Evolutionary conservation across 1,139 yeast genomes (phyloP), one percentile per base, ranked within the genome.

Genomic region (Yamadazyma epiphylla): DNA sequence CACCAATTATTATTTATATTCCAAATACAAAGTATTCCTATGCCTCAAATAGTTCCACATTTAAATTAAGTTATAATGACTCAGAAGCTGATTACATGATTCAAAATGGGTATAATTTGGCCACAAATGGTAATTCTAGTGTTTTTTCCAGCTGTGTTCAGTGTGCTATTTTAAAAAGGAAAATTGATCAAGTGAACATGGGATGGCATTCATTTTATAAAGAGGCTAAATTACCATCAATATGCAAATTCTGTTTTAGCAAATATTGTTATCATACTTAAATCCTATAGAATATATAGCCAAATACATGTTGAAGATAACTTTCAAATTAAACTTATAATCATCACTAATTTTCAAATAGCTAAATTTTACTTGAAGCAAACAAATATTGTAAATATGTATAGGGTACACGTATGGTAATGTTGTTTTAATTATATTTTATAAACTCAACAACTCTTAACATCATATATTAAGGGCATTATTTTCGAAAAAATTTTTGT

Each of bases 81-180:
- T 39, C 37, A 0, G 83, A 77, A 45, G 58, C 64, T 3, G 35
- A 45, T 2, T 55, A 58, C 2, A 67, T 77, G 74, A 45, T 76
- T 12, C 48, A 54, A 24, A 77, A 77, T 44, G 83, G 84, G 0
- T 64, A 59, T 41, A 61, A 67, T 31, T 45, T 76, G 26, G 80
- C 77, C 19, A 74, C 79, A 1, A 48, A 46, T 28, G 55, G 49
- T 15, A 67, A 74, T 38, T 64, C 71, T 2, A 52, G 70, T 0
- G 54, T 58, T 21, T 79, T 61, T 49, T 56, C 70, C 5, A 54
- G 59, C 17, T 80, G 88, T 47, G 42, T 80, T 8, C 77, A 74
- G 7, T 80, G 88, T 55, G 74, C 83, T 1, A 52, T 77, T 15
- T 41, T 78, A 13, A 77, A 77, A 42, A 56, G 86, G 41, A 63